Evolutionary conservation across 2,329 filamentous ascomycete genomes (phyloP).

Genomic region (Pseudogymnoascus sp.): DNA sequence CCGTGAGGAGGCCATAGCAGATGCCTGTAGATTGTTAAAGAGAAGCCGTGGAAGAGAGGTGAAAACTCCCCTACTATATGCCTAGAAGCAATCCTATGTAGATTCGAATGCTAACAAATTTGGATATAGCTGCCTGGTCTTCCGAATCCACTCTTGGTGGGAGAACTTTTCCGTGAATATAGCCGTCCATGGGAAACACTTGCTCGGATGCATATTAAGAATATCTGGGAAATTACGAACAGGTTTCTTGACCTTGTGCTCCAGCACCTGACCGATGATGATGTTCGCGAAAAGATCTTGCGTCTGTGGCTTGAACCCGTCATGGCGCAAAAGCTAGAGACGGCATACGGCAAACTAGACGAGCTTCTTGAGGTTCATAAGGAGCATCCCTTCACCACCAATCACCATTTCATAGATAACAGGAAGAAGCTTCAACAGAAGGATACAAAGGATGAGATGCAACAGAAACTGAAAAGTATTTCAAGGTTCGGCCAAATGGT

Average conservation of each 20-base stretch:
- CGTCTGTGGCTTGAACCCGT: slow-evolving; percentile 11
- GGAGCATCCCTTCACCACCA: slow-evolving; percentile 15
- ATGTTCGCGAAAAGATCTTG: slow-evolving; percentile 5
- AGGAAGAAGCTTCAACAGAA: slow-evolving; percentile 12
- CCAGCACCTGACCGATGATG: slow-evolving; percentile 11
- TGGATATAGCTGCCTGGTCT: neutral
- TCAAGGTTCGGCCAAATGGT: neutral
- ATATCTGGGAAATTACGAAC: slow-evolving; percentile 13
- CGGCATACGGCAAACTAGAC: slow-evolving; percentile 14
- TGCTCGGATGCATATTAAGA: slow-evolving; percentile 13
- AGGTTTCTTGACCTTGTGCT: slow-evolving; percentile 14
- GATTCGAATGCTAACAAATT: neutral
- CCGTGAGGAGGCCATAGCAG: slow-evolving; percentile 14
- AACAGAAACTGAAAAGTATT: neutral
- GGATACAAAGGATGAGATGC: slow-evolving; percentile 2
- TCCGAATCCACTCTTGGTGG: slow-evolving; percentile 17
- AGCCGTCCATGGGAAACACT: slow-evolving; percentile 15
- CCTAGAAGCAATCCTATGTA: neutral
- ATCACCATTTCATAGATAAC: slow-evolving; percentile 13
- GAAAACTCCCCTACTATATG: neutral
- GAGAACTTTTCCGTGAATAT: slow-evolving; percentile 19
- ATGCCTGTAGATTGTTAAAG: slow-evolving; percentile 15
- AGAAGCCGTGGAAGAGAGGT: slow-evolving; percentile 17
- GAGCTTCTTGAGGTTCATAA: slow-evolving; percentile 18
- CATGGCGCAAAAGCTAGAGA: slow-evolving; percentile 14